These are phyloP conservation scores for Saraca asoca DNA, from an alignment of 331 rosid species.

Conservation along the genomic window DNA sequence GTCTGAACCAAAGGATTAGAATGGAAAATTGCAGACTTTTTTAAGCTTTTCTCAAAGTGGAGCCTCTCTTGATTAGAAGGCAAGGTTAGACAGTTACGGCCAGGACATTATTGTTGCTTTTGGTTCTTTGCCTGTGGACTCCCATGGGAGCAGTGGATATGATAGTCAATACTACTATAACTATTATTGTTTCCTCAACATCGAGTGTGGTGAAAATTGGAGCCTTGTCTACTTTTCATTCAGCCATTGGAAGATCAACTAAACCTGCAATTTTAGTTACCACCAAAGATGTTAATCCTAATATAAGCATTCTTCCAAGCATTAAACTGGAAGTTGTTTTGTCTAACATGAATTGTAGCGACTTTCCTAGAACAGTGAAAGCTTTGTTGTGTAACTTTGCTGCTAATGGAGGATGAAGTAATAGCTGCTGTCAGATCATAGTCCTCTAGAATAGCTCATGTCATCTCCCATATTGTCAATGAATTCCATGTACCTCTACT, in stretches of 20 bases:
- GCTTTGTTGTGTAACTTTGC: conserved; percentile 65
- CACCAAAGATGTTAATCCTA: too few relatives aligned
- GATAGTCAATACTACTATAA: conserved; percentile 43
- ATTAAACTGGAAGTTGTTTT: conserved; percentile 41
- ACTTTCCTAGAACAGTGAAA: conserved; percentile 82
- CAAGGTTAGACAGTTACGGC: too few relatives aligned
- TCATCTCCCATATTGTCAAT: conserved; percentile 71
- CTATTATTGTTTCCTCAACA: conserved; percentile 43
- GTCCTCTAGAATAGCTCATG: conserved; percentile 77
- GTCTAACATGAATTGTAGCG: conserved; percentile 87
- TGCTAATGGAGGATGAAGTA: conserved; percentile 67
- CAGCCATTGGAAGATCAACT: too few relatives aligned
- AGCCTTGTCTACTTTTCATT: conserved; percentile 66
- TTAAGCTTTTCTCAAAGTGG: conserved; percentile 40
- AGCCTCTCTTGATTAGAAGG: conserved; percentile 37
- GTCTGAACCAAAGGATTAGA: conserved; percentile 36
- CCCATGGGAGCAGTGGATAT: conserved; percentile 50
- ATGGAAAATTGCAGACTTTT: conserved; percentile 22
- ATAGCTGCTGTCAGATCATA: conserved; percentile 76
- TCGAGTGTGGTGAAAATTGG: conserved; percentile 63
- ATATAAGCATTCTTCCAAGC: too few relatives aligned
- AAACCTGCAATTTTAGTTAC: too few relatives aligned
- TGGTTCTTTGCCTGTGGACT: conserved; percentile 56
- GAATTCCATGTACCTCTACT: conserved; percentile 85
- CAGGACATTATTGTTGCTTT: conserved; percentile 34